Percentiles rank a stretch among this genome's conserved stretches.
Evolutionary conservation across 345 rosid species (phyloP).

Genomic region (Aquilaria yunnanensis): DNA sequence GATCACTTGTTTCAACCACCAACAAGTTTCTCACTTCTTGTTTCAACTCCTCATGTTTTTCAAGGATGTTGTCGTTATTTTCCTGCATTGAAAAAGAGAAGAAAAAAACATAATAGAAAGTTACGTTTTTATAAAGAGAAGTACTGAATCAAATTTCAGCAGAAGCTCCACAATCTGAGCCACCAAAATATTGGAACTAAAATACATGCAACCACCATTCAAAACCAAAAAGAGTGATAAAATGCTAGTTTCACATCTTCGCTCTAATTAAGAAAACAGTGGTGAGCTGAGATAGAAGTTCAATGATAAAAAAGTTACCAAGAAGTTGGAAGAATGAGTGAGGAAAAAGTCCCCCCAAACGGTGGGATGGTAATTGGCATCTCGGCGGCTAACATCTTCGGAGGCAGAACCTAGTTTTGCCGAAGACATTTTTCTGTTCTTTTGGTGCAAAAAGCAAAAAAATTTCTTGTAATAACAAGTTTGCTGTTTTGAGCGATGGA

Average conservation of each 20-base stretch:
- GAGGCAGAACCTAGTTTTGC: background rate
- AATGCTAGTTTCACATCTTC: too few relatives aligned
- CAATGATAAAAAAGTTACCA: background rate
- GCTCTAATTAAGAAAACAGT: too few relatives aligned
- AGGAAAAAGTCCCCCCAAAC: slow-evolving; percentile 8
- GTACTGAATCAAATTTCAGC: too few relatives aligned
- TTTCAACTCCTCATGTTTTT: slow-evolving; percentile 3
- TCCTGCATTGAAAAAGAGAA: background rate
- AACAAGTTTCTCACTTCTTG: slow-evolving; percentile 21
- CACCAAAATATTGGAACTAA: too few relatives aligned
- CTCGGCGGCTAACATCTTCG: background rate
- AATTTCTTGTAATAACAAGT: too few relatives aligned
- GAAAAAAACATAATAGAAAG: background rate
- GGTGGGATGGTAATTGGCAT: slow-evolving; percentile 1
- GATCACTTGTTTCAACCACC: background rate
- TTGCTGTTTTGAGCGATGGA: too few relatives aligned
- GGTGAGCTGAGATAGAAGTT: background rate
- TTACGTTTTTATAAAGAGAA: background rate
- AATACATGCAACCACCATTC: too few relatives aligned
- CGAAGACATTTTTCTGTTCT: too few relatives aligned
- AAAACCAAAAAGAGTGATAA: too few relatives aligned
- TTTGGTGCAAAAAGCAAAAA: too few relatives aligned
- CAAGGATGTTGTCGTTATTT: background rate
- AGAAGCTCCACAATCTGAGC: too few relatives aligned
- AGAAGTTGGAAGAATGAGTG: background rate